Evolutionary conservation across 2,329 filamentous ascomycete genomes (phyloP), one percentile per base, ranked within the genome.

Genomic region (Penicillium janthinellum): DNA sequence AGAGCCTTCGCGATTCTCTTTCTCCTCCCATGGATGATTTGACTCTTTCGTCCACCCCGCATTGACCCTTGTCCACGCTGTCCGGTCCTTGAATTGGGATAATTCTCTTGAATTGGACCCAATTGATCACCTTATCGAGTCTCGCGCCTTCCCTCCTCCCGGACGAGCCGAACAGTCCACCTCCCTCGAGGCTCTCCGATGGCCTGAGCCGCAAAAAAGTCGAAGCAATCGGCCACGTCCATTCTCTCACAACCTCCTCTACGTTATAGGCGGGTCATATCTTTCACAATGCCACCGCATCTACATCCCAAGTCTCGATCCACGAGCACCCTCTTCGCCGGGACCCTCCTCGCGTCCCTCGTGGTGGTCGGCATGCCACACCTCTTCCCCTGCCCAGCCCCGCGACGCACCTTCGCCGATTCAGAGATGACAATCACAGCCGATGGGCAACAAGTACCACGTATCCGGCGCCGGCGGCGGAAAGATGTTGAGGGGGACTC

Each of bases 251-350:
- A 63, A 66, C 61, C 55, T 47, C 56, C 10, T 39, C 42, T 54
- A 41, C 60, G 22, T 52, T 42, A 22, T 50, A 42, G 25, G 20
- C 54, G 60, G 17, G 11, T 12, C 45, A n/a, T 52, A 44, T 50
- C 25, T 60, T 62, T 51, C 69, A 79, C 72, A 74, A 95, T 95
- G 90, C 88, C 91, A 71, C 90, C 87, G 42, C 82, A 94, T 78
- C 88, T 99, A 44, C 95, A 99, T 77, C 95, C 95, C 37, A 89
- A 93, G 77, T 98, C 94, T 67, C 89, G 91, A 70, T 91, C 92
- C 81, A 99, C 95, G 69, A 93, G 90, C 58, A 95, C 92, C 48
- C 88, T 99, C 61, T 99, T 99, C 81, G 92, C 92, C 53, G 91
- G 90, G n/a, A 98, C 94, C 1, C 85, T 98, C 56, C 84, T 91